Evolutionary conservation across 345 rosid species (phyloP).

Genomic region (Gossypium stocksii): DNA sequence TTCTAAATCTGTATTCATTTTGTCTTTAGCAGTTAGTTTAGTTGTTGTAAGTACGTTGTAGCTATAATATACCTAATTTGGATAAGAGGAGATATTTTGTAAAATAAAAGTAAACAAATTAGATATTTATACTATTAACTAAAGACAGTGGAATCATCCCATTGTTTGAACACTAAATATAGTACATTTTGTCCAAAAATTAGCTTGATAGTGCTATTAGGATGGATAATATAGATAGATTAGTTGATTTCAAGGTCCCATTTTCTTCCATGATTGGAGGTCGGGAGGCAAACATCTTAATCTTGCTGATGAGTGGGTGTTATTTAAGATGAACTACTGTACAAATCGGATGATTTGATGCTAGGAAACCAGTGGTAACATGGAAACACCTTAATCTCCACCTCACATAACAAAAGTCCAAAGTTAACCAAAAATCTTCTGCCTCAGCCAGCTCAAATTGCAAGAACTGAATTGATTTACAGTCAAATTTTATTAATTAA

Average conservation of each 20-base stretch:
- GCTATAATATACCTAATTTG: no score
- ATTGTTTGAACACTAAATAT: background rate
- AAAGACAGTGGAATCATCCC: background rate
- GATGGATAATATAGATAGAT: background rate
- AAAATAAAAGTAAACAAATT: background rate
- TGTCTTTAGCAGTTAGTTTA: no score
- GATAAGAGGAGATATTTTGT: no score
- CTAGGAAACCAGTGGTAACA: background rate
- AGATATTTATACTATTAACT: background rate
- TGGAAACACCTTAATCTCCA: slow-evolving; percentile 22
- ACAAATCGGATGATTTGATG: background rate
- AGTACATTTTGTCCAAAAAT: background rate
- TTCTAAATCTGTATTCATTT: no score
- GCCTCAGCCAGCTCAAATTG: slow-evolving; percentile 38
- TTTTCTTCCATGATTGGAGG: background rate
- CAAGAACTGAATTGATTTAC: background rate
- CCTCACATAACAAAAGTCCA: slow-evolving; percentile 34
- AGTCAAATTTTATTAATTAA: background rate
- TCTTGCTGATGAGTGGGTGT: background rate
- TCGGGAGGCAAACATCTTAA: background rate
- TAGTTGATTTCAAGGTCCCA: background rate
- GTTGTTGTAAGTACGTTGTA: no score
- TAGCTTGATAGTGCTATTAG: background rate
- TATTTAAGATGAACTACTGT: background rate
- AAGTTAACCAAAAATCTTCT: slow-evolving; percentile 17